A percentile compares a stretch with the other conserved stretches of the same genome.
These are phyloP conservation scores for Tylopilus sp. DNA, from an alignment of 768 basidiomycete genomes.

Conservation along the genomic window DNA sequence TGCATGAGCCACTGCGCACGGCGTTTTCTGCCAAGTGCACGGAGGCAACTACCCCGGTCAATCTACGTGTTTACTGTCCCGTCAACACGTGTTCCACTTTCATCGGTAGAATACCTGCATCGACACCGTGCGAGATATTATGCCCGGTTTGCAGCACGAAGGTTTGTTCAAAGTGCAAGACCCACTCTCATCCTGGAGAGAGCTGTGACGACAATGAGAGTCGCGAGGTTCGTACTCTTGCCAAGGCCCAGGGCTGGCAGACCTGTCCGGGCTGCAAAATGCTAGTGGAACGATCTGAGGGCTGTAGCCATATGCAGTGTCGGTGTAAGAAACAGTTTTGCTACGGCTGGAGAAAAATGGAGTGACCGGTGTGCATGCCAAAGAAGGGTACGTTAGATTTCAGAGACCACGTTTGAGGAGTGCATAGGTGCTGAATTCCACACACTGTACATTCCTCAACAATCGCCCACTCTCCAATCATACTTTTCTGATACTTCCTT, in stretches of 20 bases:
- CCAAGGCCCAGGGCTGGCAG: conserved; percentile 48
- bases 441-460: background rate
- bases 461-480: background rate
- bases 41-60: conserved; percentile 44
- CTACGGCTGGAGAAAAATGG: conserved; percentile 17
- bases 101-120: conserved; percentile 39
- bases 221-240: conserved; percentile 45
- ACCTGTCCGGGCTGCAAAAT: conserved; percentile 56
- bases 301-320: conserved; percentile 62
- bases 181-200: conserved; percentile 36
- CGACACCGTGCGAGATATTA: conserved; percentile 13
- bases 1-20: conserved; percentile 27
- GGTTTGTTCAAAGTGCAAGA: conserved; percentile 51
- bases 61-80: conserved; percentile 49
- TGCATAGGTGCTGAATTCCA: background rate
- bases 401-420: background rate
- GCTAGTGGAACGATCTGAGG: conserved; percentile 50
- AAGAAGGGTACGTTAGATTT: background rate
- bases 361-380: conserved; percentile 1
- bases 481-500: no score
- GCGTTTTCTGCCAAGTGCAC: conserved; percentile 40
- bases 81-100: conserved; percentile 48
- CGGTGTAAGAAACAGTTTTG: conserved; percentile 36
- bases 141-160: conserved; percentile 41
- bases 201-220: conserved; percentile 42